Conservation (phyloP, 208 protist species). For the Paratrypanosoma confusum region DNA sequence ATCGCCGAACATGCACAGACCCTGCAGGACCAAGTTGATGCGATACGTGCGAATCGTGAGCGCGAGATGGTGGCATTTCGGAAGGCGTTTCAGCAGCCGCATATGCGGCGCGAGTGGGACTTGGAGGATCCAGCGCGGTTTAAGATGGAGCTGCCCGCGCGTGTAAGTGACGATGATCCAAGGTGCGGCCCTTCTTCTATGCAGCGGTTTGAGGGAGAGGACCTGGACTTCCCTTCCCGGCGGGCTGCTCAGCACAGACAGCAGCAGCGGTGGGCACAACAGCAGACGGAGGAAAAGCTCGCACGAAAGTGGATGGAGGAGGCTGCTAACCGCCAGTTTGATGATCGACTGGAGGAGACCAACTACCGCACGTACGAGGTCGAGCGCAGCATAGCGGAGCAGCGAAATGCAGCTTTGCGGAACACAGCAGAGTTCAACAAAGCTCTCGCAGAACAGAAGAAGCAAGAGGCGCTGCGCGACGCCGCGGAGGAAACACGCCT, state of each 20-base stretch:
- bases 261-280: constrained; percentile 69
- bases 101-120: constrained; percentile 80
- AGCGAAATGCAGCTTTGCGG: constrained; percentile 47
- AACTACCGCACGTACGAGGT: constrained; percentile 71
- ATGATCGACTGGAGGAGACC: constrained; percentile 80
- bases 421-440: constrained; percentile 84
- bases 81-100: constrained; percentile 76
- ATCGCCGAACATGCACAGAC: constrained; percentile 81
- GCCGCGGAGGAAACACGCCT: constrained; percentile 72
- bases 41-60: constrained; percentile 58
- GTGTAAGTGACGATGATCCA: constrained; percentile 83
- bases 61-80: constrained; percentile 80
- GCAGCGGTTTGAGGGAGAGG: constrained; percentile 90
- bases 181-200: constrained; percentile 68
- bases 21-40: constrained; percentile 80
- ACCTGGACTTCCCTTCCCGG: constrained; percentile 68
- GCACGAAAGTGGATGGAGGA: constrained; percentile 89
- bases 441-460: constrained; percentile 78
- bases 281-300: constrained; percentile 85
- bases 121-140: constrained; percentile 80
- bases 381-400: constrained; percentile 61
- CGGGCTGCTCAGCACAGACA: constrained; percentile 68
- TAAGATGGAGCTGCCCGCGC: constrained; percentile 72
- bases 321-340: constrained; percentile 65
- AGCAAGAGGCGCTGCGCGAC: constrained; percentile 51